Base-by-base conservation (phyloP, 2,329 filamentous ascomycete species). In the Paramyrothecium sp. region DNA sequence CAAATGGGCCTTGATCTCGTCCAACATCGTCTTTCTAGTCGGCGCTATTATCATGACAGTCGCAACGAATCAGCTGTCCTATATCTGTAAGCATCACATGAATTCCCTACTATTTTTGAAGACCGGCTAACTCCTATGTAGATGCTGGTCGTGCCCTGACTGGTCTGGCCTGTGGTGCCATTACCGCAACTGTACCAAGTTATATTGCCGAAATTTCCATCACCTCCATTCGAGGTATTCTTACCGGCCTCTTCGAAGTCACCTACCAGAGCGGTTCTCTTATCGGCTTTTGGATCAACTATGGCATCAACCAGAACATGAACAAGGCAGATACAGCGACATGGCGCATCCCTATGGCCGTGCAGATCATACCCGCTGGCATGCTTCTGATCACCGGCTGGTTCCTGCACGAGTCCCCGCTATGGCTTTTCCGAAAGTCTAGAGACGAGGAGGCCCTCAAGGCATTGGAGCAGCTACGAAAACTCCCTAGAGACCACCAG, bases 151-250 rank as follows among this genome's bases (percentile, higher is more conserved):
- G 86, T 12, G 81, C 83, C 60, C 72, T 86, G 34, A 83, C 81
- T 2, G 83, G 84, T 2, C 78, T 83, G 66, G 83, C 81, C 20
- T 78, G 84, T 50, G 84, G 83, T n/a, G 68, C 82, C 46, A 76
- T 85, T 65, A 81, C 78, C 10, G 84, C 82, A 65, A 82, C 81
- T 7, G 82, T 88, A 3, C 86, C 85, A 3, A 79, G 85, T 34
- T 89, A 89, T 66, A 85, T 87, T 57, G 82, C 85, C 11, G 86
- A 89, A 66, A 80, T 83, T 55, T 84, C 85, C 0, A 78, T 84
- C 62, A 78, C 84, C 0, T 80, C 80, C 2, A 84, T 81, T 54
- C 79, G 86, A 63, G 85, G 85, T 63, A 73, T 84, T 23, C 78
- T 85, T 3, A 82, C 83, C 7, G 83, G 83, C 16, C 67, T 83